Percentiles rank a stretch among this genome's conserved stretches.
Evolutionary conservation across 2,329 filamentous ascomycete genomes (phyloP).

Genomic region (Epichloe gansuensis): DNA sequence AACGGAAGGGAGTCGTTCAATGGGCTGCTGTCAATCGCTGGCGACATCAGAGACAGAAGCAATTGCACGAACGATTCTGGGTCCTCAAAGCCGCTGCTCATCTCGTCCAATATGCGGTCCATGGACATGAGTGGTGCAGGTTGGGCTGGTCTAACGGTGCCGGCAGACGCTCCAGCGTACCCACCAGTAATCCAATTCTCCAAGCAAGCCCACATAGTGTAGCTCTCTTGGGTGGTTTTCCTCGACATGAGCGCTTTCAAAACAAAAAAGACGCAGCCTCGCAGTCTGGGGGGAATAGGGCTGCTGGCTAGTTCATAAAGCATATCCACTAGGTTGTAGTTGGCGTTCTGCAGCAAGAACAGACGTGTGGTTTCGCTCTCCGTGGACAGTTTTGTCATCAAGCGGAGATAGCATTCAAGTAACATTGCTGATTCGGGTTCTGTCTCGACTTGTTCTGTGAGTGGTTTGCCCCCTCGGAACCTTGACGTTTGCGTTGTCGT

Average conservation of each 20-base stretch:
- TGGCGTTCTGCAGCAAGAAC: conserved; percentile 56
- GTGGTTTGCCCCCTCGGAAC: conserved; percentile 47
- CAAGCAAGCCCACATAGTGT: conserved; percentile 66
- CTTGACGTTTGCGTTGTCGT: conserved; percentile 24
- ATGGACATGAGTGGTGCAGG: conserved; percentile 30
- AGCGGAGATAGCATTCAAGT: conserved; percentile 83
- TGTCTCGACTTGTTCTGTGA: conserved; percentile 56
- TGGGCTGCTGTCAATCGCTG: conserved; percentile 45
- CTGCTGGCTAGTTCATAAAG: conserved; percentile 71
- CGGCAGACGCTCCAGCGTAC: conserved; percentile 28
- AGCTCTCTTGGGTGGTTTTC: conserved; percentile 54
- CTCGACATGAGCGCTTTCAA: conserved; percentile 62
- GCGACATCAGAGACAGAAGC: conserved; percentile 57
- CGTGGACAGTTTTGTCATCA: conserved; percentile 69
- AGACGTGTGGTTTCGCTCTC: conserved; percentile 60
- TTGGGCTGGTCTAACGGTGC: conserved; percentile 20
- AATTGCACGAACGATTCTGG: conserved; percentile 73
- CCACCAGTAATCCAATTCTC: conserved; percentile 66
- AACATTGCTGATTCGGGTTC: conserved; percentile 94
- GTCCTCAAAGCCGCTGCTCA: conserved; percentile 72
- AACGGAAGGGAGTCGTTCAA: conserved; percentile 72
- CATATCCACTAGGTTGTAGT: conserved; percentile 56
- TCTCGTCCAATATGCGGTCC: conserved; percentile 58
- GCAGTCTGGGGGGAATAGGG: conserved; percentile 60
- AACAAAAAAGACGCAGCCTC: conserved; percentile 73